Conservation (phyloP, 2,329 filamentous ascomycete species). For the Cadophora malorum region DNA sequence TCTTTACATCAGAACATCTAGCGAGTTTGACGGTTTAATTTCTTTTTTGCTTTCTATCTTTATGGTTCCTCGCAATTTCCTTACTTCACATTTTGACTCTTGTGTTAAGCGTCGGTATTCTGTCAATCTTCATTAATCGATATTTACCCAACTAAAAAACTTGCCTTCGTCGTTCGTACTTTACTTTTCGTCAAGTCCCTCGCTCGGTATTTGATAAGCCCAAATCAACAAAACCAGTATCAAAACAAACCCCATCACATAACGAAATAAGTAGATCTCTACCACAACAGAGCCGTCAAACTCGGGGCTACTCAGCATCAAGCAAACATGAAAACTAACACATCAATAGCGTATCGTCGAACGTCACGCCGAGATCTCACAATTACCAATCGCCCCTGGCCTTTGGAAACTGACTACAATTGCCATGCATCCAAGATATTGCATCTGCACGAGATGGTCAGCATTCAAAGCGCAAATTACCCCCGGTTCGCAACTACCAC, state of each 20-base stretch:
- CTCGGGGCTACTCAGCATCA: background rate
- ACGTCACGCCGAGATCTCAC: background rate
- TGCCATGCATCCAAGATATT: background rate
- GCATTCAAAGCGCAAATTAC: too few relatives aligned
- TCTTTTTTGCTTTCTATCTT: background rate
- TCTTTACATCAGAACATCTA: too few relatives aligned
- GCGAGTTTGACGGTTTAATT: conserved; percentile 11
- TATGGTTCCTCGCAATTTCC: too few relatives aligned
- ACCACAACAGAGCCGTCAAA: background rate
- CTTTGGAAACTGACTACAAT: too few relatives aligned
- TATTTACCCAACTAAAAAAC: too few relatives aligned
- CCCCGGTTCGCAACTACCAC: too few relatives aligned
- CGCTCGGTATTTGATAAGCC: background rate
- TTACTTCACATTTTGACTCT: too few relatives aligned
- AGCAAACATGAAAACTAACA: conserved; percentile 6
- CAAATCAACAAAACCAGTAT: background rate
- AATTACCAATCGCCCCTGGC: too few relatives aligned
- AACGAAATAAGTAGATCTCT: background rate
- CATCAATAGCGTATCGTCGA: background rate
- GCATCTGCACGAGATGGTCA: background rate
- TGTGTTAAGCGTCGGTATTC: too few relatives aligned
- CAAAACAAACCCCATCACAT: background rate
- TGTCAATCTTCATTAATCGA: too few relatives aligned
- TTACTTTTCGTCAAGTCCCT: too few relatives aligned
- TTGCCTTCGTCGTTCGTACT: too few relatives aligned